These are phyloP conservation scores for Kregervanrija delftensis DNA, from an alignment of 805 yeast species.

Conservation along the genomic window DNA sequence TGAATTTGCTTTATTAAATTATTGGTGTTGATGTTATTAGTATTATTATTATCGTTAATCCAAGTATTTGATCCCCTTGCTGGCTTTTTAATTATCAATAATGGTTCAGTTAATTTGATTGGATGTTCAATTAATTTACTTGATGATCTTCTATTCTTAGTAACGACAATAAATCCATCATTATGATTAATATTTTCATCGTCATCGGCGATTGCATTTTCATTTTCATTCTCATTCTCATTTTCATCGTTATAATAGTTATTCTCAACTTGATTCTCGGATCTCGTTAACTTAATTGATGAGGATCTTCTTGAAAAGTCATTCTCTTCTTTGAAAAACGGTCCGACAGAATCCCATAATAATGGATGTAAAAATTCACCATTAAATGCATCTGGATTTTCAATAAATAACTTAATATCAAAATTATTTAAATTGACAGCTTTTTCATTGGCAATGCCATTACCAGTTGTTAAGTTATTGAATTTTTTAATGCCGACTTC, in stretches of 20 bases:
- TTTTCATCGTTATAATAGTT: constrained; percentile 1
- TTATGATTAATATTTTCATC: constrained; percentile 21
- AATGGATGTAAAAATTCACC: constrained; percentile 32
- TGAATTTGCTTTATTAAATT: too few relatives aligned
- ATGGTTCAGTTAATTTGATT: too few relatives aligned
- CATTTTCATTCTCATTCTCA: neutral
- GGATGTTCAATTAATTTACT: constrained; percentile 5
- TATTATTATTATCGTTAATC: too few relatives aligned
- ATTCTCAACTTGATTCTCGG: too few relatives aligned
- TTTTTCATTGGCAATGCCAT: constrained; percentile 13
- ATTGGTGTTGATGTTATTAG: too few relatives aligned
- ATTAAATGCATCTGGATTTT: constrained; percentile 32
- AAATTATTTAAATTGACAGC: constrained; percentile 16
- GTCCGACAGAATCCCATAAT: constrained; percentile 23
- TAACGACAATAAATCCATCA: constrained; percentile 29
- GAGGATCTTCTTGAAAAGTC: constrained; percentile 1
- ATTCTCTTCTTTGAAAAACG: constrained; percentile 11
- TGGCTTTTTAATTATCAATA: too few relatives aligned
- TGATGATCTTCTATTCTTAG: constrained; percentile 26
- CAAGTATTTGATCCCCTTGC: too few relatives aligned
- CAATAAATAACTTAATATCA: constrained; percentile 28
- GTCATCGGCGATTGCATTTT: constrained; percentile 21
- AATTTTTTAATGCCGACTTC: constrained; percentile 33
- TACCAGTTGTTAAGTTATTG: constrained; percentile 20
- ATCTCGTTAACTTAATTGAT: too few relatives aligned